Base-by-base conservation (phyloP, 1,284 basidiomycete species). In the Paramarasmius palmivorus region DNA sequence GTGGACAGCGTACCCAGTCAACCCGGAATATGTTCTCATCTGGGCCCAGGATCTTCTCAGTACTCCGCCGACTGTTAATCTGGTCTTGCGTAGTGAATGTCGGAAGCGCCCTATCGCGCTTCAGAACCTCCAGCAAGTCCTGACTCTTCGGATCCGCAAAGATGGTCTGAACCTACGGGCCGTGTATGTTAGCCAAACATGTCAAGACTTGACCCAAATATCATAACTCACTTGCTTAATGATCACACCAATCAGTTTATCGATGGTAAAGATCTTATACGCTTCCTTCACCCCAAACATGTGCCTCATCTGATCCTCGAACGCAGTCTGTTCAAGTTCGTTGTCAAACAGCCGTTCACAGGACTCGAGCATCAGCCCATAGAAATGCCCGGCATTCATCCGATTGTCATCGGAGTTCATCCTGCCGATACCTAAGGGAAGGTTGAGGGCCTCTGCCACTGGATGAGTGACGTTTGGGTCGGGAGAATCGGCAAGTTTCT, bases 1-100 rank as follows among this genome's bases (percentile, higher is more conserved):
- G 19, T 46, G 6, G 20, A 12, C 15, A 7, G 73, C 84, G 52
- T 64, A 94, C 92, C 90, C 93, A 97, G 71, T 95, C 94, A 44
- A 98, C 83, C 19, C 93, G 82, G 77, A 92, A 98, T 15, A 98
- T 74, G 66, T 92, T 94, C 69, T 98, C 96, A 53, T 98, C 95
- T 0, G 87, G 81, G 1, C 91, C 92, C 40, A 96, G 71, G 6
- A 93, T 81, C 47, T 83, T 87, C 67, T 98, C 95, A 0, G 89
- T 91, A 50, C 85, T 85, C 66, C 90, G 84, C 42, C 95, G 81
- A 59, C 87, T 88, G 47, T 90, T 93, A 58, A 92, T 92, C 65
- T 93, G 88, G 62, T 95, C 93, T 57, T 94, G 86, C 1, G 86
- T 87, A 0, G 88, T 89, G 4, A 83, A 82, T 2, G 68, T 72